Conservation (phyloP, 441 rosid genomes). For the Erodium texanum region DNA sequence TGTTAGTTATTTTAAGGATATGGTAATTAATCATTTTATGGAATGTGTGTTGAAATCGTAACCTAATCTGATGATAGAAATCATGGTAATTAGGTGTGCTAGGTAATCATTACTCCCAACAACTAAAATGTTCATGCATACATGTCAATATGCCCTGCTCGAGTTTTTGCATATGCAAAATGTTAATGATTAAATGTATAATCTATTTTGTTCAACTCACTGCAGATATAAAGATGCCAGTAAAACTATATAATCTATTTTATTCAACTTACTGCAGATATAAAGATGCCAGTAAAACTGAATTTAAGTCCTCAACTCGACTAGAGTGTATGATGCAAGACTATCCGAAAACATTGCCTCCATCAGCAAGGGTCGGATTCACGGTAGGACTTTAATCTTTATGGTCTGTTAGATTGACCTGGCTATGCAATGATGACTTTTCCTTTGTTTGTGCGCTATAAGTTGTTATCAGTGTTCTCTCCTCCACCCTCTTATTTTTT, state of each 20-base stretch:
- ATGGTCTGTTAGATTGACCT: background rate
- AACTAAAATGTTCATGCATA: too few relatives aligned
- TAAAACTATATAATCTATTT: background rate
- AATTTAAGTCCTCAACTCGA: slow-evolving; percentile 88
- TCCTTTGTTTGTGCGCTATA: background rate
- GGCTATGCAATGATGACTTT: background rate
- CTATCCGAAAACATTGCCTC: slow-evolving; percentile 89
- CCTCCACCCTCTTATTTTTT: background rate
- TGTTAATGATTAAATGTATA: background rate
- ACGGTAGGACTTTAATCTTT: slow-evolving; percentile 42
- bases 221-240: slow-evolving; percentile 85
- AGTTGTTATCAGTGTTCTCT: background rate
- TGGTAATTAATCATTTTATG: background rate
- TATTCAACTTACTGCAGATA: slow-evolving; percentile 38
- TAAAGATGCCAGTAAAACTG: slow-evolving; percentile 80
- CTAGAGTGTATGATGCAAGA: slow-evolving; percentile 99
- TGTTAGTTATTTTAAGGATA: background rate
- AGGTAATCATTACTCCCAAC: too few relatives aligned
- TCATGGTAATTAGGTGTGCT: too few relatives aligned
- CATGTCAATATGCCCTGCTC: background rate
- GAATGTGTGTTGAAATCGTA: background rate
- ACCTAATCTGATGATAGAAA: too few relatives aligned
- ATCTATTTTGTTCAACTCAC: slow-evolving; percentile 3
- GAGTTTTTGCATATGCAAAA: background rate
- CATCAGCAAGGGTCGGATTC: slow-evolving; percentile 84